Percentiles rank a stretch among this genome's conserved stretches.
Conservation (phyloP, 2,329 filamentous ascomycete species). For the Rhynchosporium secalis region DNA sequence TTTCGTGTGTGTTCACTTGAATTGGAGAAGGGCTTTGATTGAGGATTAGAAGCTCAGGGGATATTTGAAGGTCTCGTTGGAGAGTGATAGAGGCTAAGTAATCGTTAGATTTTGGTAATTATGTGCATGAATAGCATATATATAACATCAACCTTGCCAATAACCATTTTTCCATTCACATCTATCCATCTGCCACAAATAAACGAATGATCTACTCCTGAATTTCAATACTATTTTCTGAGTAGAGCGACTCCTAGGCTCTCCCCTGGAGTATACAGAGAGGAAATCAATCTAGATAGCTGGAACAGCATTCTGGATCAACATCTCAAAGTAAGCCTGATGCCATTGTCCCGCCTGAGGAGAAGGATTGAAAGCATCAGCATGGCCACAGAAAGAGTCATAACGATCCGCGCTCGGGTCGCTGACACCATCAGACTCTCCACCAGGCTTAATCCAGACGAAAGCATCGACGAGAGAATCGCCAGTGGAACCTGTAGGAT, state of each 20-base stretch:
- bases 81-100: neutral
- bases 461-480: constrained; percentile 39
- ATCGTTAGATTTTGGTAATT: neutral
- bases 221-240: neutral
- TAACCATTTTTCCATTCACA: neutral
- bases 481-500: constrained; percentile 33
- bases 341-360: constrained; percentile 48
- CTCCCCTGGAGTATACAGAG: neutral
- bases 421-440: constrained; percentile 37
- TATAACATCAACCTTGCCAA: neutral
- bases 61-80: too few relatives aligned
- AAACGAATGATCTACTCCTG: neutral
- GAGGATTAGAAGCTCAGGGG: neutral
- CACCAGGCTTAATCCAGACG: constrained; percentile 42
- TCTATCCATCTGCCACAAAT: neutral
- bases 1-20: neutral
- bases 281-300: constrained; percentile 20
- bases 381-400: constrained; percentile 47
- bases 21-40: neutral
- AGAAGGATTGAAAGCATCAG: constrained; percentile 42
- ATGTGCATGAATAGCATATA: constrained; percentile 13
- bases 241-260: too few relatives aligned
- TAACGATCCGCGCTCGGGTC: constrained; percentile 45
- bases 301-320: constrained; percentile 44
- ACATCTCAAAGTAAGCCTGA: constrained; percentile 48